These are phyloP conservation scores for Penicillium daleae DNA, from an alignment of 495 filamentous ascomycete genomes.

Conservation along the genomic window DNA sequence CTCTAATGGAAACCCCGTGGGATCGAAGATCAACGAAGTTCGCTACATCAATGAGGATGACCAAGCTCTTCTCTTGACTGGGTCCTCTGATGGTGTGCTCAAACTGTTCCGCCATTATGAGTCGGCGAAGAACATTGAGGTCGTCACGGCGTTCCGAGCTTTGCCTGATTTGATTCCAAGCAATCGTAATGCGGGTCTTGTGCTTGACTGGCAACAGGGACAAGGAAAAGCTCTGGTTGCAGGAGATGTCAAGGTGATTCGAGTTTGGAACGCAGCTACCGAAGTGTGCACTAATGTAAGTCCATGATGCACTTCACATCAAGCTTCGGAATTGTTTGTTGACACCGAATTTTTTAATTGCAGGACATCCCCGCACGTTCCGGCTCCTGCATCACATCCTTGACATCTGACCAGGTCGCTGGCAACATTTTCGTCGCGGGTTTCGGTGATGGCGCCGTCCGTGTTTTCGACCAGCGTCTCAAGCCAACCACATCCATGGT, in stretches of 20 bases:
- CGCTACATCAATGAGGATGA: conserved; percentile 99
- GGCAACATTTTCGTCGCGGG: conserved; percentile 95
- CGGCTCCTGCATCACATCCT: conserved; percentile 89
- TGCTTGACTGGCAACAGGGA: conserved; percentile 99
- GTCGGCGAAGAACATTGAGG: conserved; percentile 68
- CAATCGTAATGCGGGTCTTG: conserved; percentile 90
- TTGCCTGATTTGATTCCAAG: conserved; percentile 89
- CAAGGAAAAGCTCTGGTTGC: conserved; percentile 91
- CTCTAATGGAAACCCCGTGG: conserved; percentile 88
- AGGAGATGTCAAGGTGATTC: conserved; percentile 92
- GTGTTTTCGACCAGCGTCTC: conserved; percentile 89
- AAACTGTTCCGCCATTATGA: conserved; percentile 91
- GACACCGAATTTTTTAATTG: conserved; percentile 1
- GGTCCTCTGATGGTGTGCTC: conserved; percentile 91
- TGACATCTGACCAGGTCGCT: conserved; percentile 96
- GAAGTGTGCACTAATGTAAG: conserved; percentile 84
- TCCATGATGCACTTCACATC: background rate
- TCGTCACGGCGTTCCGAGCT: conserved; percentile 91
- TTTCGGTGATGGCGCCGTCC: conserved; percentile 94
- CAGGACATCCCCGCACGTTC: conserved; percentile 93
- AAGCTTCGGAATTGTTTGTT: background rate
- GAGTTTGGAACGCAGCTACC: conserved; percentile 91
- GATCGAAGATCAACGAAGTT: conserved; percentile 90
- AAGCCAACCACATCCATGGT: conserved; percentile 86
- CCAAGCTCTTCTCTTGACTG: conserved; percentile 90